phyloP scores from a whole-genome alignment of 345 rosid species.

The Pistacia atlantica region DNA sequence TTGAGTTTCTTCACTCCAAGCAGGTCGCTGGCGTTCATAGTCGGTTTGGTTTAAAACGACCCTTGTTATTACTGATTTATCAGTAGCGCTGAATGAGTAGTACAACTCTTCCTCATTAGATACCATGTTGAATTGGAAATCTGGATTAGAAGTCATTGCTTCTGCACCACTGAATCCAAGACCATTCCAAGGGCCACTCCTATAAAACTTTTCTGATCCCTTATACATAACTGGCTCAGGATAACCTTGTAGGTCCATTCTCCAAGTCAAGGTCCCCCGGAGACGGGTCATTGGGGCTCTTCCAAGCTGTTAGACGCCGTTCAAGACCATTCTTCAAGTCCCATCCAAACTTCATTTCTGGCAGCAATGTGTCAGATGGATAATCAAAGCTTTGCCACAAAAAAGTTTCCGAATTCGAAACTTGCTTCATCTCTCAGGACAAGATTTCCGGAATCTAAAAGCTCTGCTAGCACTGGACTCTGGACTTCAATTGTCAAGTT shows the following conservation, averaged over 20 bases:
- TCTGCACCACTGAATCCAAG: conserved; percentile 49
- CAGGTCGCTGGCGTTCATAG: conserved; percentile 29
- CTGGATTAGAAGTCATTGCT: conserved; percentile 28
- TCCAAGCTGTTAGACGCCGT: conserved; percentile 47
- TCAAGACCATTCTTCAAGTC: conserved; percentile 30
- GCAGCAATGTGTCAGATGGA: conserved; percentile 56
- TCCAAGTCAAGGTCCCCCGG: conserved; percentile 40
- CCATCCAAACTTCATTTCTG: conserved; percentile 61
- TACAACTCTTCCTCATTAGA: conserved; percentile 30
- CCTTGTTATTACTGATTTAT: conserved; percentile 33
- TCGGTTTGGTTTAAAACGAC: conserved; percentile 28
- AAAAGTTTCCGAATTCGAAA: neutral
- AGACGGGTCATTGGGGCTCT: conserved; percentile 42
- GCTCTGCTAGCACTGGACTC: conserved; percentile 21
- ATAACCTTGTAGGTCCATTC: conserved; percentile 24
- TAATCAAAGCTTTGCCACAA: conserved; percentile 62
- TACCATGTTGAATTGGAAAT: conserved; percentile 32
- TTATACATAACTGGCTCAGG: conserved; percentile 41
- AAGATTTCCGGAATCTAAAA: conserved; percentile 33
- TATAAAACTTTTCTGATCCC: conserved; percentile 16
- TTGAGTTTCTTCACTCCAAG: conserved; percentile 40
- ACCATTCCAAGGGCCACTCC: conserved; percentile 63
- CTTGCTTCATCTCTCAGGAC: conserved; percentile 20
- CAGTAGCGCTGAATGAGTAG: conserved; percentile 26
- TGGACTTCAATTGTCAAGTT: conserved; percentile 10